These are phyloP conservation scores for Didymella segeticola DNA, from an alignment of 2,329 filamentous ascomycete genomes.

Conservation along the genomic window DNA sequence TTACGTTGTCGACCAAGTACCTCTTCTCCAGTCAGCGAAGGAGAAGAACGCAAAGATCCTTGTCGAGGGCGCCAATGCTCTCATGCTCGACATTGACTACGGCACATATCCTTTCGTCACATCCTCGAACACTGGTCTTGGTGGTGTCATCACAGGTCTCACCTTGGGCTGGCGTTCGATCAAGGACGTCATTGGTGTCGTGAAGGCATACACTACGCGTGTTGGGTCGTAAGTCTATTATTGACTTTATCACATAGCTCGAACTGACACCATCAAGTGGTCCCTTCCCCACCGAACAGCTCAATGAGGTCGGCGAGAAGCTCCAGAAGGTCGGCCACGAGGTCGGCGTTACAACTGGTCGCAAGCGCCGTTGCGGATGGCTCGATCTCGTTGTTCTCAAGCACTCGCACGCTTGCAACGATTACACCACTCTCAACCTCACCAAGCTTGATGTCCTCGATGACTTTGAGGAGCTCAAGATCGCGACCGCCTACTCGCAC, in stretches of 20 bases:
- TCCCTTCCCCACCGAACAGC: slow-evolving; percentile 72
- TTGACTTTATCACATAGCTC: too few species aligned
- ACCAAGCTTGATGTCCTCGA: slow-evolving; percentile 76
- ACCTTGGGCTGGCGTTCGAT: slow-evolving; percentile 67
- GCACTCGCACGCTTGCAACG: slow-evolving; percentile 69
- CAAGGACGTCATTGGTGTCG: slow-evolving; percentile 68
- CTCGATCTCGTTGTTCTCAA: slow-evolving; percentile 73
- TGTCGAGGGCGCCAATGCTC: slow-evolving; percentile 72
- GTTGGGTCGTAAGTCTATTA: slow-evolving; percentile 52
- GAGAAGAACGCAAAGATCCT: slow-evolving; percentile 65
- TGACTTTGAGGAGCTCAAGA: slow-evolving; percentile 75
- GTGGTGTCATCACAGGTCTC: slow-evolving; percentile 69
- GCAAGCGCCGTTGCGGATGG: slow-evolving; percentile 68
- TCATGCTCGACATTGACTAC: slow-evolving; percentile 70
- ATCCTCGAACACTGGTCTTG: slow-evolving; percentile 65
- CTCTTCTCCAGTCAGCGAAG: slow-evolving; percentile 68
- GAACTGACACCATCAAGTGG: slow-evolving; percentile 55
- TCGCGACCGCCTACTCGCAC: slow-evolving; percentile 73
- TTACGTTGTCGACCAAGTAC: slow-evolving; percentile 71
- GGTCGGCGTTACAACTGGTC: slow-evolving; percentile 64
- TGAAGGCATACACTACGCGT: slow-evolving; percentile 72
- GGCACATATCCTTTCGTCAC: slow-evolving; percentile 67
- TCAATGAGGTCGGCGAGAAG: slow-evolving; percentile 63
- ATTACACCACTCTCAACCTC: slow-evolving; percentile 70
- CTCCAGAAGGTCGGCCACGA: slow-evolving; percentile 64